Evolutionary conservation across 2,329 filamentous ascomycete genomes (phyloP).

Genomic region (Claviceps pazoutovae): DNA sequence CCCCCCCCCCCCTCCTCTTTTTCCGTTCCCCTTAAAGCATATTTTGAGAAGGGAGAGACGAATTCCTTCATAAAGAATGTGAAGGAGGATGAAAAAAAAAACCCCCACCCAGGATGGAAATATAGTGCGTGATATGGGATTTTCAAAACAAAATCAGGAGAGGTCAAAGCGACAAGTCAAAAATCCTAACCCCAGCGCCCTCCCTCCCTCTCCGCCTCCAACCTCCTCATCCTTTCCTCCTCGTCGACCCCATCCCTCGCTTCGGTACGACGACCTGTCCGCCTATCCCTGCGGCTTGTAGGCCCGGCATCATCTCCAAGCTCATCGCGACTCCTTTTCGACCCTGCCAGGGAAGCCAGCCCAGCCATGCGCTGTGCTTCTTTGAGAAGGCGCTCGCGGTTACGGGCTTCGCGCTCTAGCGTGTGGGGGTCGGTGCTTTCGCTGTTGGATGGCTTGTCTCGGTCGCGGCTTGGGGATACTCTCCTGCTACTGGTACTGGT

Average conservation of each 20-base stretch:
- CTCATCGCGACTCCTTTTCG: conserved; percentile 38
- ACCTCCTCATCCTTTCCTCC: conserved; percentile 38
- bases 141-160: too few relatives aligned
- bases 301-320: conserved; percentile 22
- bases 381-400: conserved; percentile 51
- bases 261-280: conserved; percentile 34
- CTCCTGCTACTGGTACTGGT: conserved; percentile 23
- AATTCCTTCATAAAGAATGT: too few relatives aligned
- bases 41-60: too few relatives aligned
- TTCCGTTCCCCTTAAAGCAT: too few relatives aligned
- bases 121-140: too few relatives aligned
- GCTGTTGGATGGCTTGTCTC: conserved; percentile 19
- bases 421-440: conserved; percentile 44
- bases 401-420: conserved; percentile 51
- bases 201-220: conserved; percentile 47
- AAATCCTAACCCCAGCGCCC: conserved; percentile 29
- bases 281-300: conserved; percentile 22
- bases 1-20: too few relatives aligned
- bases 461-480: conserved; percentile 20
- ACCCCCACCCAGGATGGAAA: too few relatives aligned
- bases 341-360: conserved; percentile 29
- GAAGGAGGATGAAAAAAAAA: too few relatives aligned
- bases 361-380: conserved; percentile 53
- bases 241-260: conserved; percentile 32
- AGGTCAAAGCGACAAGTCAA: too few relatives aligned